phyloP scores from a whole-genome alignment of 495 filamentous ascomycete genomes.

The Cercophora samala region DNA sequence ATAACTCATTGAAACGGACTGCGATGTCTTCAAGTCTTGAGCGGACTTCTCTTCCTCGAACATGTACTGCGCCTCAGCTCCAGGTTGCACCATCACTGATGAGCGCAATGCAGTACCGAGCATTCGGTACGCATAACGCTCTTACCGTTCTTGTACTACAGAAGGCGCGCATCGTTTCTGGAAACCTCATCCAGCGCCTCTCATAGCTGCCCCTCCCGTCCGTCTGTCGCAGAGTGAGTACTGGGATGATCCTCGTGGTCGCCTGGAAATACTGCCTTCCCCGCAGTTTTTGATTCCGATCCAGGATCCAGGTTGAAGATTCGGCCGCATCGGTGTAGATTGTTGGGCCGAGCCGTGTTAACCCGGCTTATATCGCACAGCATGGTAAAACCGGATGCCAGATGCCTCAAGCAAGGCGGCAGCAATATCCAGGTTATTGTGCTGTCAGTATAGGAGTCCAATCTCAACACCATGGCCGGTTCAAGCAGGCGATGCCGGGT shows the following conservation, averaged over 20 bases:
- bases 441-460: background rate
- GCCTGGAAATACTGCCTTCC: background rate
- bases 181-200: background rate
- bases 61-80: background rate
- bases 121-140: background rate
- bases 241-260: background rate
- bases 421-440: no score
- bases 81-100: background rate
- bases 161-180: background rate
- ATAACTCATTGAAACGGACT: background rate
- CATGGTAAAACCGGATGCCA: background rate
- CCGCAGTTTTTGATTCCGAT: background rate
- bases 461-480: background rate
- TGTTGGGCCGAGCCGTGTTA: background rate
- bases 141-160: background rate
- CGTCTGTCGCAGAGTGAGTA: background rate
- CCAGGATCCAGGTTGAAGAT: background rate
- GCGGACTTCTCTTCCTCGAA: background rate
- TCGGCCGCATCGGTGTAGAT: background rate
- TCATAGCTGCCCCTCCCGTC: background rate
- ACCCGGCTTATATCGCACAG: background rate
- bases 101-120: background rate
- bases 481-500: constrained; percentile 18
- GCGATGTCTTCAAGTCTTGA: background rate
- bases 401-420: no score